These are phyloP conservation scores for Penicillium sp. DNA, from an alignment of 2,329 filamentous ascomycete species.

Conservation along the genomic window DNA sequence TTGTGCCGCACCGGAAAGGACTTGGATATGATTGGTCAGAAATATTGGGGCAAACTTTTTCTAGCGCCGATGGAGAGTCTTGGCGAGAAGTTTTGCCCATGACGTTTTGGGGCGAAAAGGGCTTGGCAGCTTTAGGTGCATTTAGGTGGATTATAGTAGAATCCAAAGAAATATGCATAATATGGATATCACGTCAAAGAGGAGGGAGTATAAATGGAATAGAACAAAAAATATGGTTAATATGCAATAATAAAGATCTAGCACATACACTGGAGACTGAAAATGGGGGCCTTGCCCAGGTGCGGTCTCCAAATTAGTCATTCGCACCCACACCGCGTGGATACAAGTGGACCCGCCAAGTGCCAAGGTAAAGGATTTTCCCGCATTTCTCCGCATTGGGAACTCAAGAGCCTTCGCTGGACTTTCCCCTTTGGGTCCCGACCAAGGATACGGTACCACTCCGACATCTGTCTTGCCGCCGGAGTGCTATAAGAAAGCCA, in stretches of 20 bases:
- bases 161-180: neutral
- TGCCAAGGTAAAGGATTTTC: neutral
- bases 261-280: neutral
- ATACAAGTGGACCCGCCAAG: neutral
- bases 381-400: too few relatives aligned
- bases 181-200: neutral
- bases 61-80: neutral
- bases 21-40: slow-evolving; percentile 14
- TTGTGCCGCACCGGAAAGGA: neutral
- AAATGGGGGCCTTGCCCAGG: neutral
- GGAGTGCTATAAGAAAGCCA: slow-evolving; percentile 9
- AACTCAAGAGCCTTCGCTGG: too few relatives aligned
- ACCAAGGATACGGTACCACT: too few relatives aligned
- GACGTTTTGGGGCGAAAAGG: neutral
- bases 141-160: neutral
- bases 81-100: neutral
- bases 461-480: neutral
- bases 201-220: neutral
- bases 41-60: neutral
- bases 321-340: neutral
- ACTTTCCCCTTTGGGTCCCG: too few relatives aligned
- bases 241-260: neutral
- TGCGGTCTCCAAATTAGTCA: neutral
- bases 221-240: neutral
- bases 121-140: neutral